Base-by-base conservation (phyloP, 2,329 filamentous ascomycete species). In the Aureobasidium sp. region DNA sequence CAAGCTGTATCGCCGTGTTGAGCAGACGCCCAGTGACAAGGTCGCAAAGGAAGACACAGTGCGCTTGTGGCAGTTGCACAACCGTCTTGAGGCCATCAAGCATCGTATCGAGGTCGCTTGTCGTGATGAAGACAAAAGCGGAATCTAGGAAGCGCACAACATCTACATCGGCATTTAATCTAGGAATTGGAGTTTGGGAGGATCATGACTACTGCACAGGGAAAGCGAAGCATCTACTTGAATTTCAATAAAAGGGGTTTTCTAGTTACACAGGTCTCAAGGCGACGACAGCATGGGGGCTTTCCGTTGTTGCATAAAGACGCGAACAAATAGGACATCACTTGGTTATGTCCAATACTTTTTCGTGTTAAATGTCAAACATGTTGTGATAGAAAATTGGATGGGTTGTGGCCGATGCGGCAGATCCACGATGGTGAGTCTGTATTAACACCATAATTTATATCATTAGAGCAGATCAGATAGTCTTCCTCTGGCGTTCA, bases 51-150 rank as follows among this genome's bases (percentile, higher is more conserved):
- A 76, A 23, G 80, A 85, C 65, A 71, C 82, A 62, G 76, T 79
- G 45, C 74, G 77, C 61, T 67, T 86, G 57, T 77, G 78, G 67
- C 75, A 73, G 61, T 81, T 82, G 77, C 81, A 84, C 68, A 70
- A 72, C 65, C 74, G 76, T 65, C 69, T 84, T 49, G 75, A 79
- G 66, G 75, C 75, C 64, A 81, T 83, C 78, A 85, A 85, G 73
- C 71, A 76, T 62, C 80, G 84, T 67, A 84, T 85, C 63, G 46
- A 60, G 31, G 31, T 37, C n/a, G 58, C 58, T 27, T 58, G 42
- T 40, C 55, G 55, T 15, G 19, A 35, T 27, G 40, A 38, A 4
- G 53, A 35, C 40, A 46, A 46, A 6, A 29, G 19, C 9, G 23
- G 25, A 31, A n/a, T 15, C 9, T 54, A 35, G 27, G 38, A 8